Evolutionary conservation across 2,329 filamentous ascomycete genomes (phyloP), one percentile per base, ranked within the genome.

Genomic region (Pseudogymnoascus sp.): DNA sequence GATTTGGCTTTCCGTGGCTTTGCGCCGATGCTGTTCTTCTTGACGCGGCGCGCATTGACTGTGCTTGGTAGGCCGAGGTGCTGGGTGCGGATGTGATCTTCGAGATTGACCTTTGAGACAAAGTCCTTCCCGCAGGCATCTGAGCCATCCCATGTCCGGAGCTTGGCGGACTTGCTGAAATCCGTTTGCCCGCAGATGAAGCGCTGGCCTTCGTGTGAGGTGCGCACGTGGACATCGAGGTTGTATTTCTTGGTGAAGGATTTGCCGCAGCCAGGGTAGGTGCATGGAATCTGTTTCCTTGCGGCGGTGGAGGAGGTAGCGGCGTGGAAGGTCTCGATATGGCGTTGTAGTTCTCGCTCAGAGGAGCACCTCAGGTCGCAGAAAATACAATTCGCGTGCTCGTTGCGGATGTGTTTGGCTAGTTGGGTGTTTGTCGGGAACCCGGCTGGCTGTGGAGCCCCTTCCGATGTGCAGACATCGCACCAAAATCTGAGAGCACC

Each of bases 161-260:
- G 76, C 50, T 84, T 85, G 7, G 79, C 78, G n/a, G 78, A 81
- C 4, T 76, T 73, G 7, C 77, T 78, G 1, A 92, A 77, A 68
- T 88, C 84, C 10, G 86, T 82, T 59, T 87, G 77, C 15, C 90
- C 90, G 71, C 93, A 97, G n/a, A 90, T 79, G 71, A 90, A 97
- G 9, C 86, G 86, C 67, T 86, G 78, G 17, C 90, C 88, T 67
- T 91, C 83, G 72, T 97, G 93, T 0, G 88, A 87, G 10, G 84
- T 87, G 64, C 88, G 87, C 62, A 93, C 80, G 72, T 97, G 93
- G 0, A 87, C 84, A 15, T 88, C 89, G 61, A 96, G 80, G 70
- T 96, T 97, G n/a, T 88, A 88, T 65, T 84, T 86, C 72, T 89
- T 90, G 17, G 90, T 93, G 75, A 97, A 97, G 62, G 80, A 84